Evolutionary conservation across 2,329 filamentous ascomycete species (phyloP).

Genomic region (Xenosphaeropsis pyriputrescens): DNA sequence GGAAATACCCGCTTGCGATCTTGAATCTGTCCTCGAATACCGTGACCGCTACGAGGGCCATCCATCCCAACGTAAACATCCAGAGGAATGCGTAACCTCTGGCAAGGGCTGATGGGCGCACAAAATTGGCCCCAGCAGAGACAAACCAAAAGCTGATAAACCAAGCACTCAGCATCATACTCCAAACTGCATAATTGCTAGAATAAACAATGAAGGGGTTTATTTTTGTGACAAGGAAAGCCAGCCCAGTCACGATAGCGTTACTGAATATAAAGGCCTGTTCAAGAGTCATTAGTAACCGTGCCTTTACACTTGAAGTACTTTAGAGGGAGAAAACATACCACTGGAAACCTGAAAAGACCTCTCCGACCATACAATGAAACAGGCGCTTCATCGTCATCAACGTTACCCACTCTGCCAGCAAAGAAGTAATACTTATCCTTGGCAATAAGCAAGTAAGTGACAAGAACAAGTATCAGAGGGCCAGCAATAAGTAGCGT

Average conservation of each 20-base stretch:
- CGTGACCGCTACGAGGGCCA: constrained; percentile 54
- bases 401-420: constrained; percentile 39
- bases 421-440: constrained; percentile 88
- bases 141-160: constrained; percentile 73
- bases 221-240: constrained; percentile 63
- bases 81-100: constrained; percentile 70
- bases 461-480: constrained; percentile 53
- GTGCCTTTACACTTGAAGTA: neutral
- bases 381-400: constrained; percentile 45
- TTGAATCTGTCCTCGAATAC: constrained; percentile 63
- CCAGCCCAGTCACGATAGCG: constrained; percentile 31
- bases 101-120: constrained; percentile 75
- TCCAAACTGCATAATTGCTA: constrained; percentile 76
- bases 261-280: too few species aligned
- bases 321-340: constrained; percentile 19
- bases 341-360: constrained; percentile 70
- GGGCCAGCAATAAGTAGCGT: constrained; percentile 71
- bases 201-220: constrained; percentile 90
- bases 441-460: constrained; percentile 49
- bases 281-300: neutral
- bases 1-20: constrained; percentile 63
- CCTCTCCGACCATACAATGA: constrained; percentile 64
- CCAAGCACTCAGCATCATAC: constrained; percentile 73
- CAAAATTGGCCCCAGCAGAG: constrained; percentile 61
- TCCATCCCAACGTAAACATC: constrained; percentile 67